Evolutionary conservation across 257 asterid genomes (phyloP).

Genomic region (Solanum sitiens): DNA sequence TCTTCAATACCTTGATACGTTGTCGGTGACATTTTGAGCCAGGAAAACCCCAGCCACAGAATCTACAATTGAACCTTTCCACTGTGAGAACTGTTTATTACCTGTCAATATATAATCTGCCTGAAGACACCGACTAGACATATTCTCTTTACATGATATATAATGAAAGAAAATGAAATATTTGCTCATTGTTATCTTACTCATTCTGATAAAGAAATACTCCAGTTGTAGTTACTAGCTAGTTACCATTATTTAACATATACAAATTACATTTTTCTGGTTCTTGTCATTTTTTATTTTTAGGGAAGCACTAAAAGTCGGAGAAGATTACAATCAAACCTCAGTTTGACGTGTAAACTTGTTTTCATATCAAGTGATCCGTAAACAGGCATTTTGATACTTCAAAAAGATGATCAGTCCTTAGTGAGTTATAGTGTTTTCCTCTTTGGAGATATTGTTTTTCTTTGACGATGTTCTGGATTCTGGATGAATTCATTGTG

Average conservation of each 20-base stretch:
- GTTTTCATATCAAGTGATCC: not conserved
- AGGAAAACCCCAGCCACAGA: conserved; percentile 72
- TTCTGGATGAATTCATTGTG: not conserved
- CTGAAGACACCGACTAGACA: not conserved
- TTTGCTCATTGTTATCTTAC: not conserved
- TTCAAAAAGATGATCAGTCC: not conserved
- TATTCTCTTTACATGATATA: not conserved
- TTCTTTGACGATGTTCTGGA: not conserved
- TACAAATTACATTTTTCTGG: not conserved
- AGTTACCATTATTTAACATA: not conserved
- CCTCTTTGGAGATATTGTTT: not conserved
- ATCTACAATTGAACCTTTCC: conserved; percentile 80
- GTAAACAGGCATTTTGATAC: not conserved
- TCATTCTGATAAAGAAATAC: not conserved
- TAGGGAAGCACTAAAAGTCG: not conserved
- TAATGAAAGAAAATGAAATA: not conserved
- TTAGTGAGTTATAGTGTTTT: not conserved
- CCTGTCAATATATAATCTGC: conserved; percentile 28
- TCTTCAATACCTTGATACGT: conserved; percentile 46
- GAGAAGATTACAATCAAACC: not conserved
- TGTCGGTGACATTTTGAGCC: conserved; percentile 69
- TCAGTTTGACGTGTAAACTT: not conserved
- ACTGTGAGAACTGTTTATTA: conserved; percentile 54
- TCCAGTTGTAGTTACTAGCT: not conserved
- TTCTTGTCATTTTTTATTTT: not conserved